phyloP scores from a whole-genome alignment of 108 stramenopile species.

The Cyclostephanos tholiformis region DNA sequence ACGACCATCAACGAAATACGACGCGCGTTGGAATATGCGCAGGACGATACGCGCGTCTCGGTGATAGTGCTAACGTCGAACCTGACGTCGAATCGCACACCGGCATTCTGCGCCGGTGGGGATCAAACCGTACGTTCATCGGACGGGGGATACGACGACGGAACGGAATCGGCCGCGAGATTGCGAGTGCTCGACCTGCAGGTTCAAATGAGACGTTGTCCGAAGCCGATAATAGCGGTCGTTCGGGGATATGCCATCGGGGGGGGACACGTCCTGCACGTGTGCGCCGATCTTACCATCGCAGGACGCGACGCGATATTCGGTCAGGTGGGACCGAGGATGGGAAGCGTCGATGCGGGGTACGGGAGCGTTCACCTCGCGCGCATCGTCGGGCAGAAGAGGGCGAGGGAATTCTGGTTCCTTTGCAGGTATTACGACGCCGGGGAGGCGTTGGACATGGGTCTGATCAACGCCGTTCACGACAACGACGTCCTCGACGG shows the following conservation, averaged over 20 bases:
- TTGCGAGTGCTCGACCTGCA: conserved; percentile 88
- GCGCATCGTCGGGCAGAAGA: conserved; percentile 91
- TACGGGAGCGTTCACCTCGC: conserved; percentile 92
- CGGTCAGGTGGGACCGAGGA: conserved; percentile 92
- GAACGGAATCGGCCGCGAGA: conserved; percentile 80
- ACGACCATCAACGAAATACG: conserved; percentile 92
- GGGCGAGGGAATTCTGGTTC: conserved; percentile 94
- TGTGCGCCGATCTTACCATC: conserved; percentile 91
- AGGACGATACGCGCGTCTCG: conserved; percentile 78
- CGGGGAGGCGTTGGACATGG: conserved; percentile 87
- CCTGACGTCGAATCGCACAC: conserved; percentile 58
- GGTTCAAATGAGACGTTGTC: conserved; percentile 93
- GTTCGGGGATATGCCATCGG: conserved; percentile 95
- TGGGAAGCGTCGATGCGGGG: conserved; percentile 95
- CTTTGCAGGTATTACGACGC: conserved; percentile 84
- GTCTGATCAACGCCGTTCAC: conserved; percentile 87
- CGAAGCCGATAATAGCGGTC: conserved; percentile 93
- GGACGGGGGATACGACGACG: conserved; percentile 90
- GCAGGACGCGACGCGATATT: conserved; percentile 85
- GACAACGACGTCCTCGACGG: conserved; percentile 74
- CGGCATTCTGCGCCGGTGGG: conserved; percentile 94
- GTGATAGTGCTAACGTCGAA: conserved; percentile 84
- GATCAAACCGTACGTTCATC: conserved; percentile 86
- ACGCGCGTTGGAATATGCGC: conserved; percentile 76
- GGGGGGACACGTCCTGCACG: conserved; percentile 95